Evolutionary conservation across 2,329 filamentous ascomycete genomes (phyloP).

Genomic region (Xylariaceae sp.): DNA sequence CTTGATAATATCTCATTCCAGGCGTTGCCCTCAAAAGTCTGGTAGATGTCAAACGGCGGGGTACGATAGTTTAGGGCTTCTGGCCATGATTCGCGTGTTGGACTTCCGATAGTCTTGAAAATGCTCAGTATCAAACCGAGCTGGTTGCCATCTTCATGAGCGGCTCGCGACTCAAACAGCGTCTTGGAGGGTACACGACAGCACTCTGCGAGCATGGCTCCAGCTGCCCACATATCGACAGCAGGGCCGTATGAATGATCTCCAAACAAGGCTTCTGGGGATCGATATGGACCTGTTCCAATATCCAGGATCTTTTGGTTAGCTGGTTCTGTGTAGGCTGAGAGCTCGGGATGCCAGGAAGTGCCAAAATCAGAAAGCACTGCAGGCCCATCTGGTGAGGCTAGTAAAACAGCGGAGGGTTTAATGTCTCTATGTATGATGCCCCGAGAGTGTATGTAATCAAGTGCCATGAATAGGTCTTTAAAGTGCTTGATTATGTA

Average conservation of each 20-base stretch:
- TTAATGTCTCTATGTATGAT: slow-evolving; percentile 95
- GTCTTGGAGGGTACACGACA: slow-evolving; percentile 51
- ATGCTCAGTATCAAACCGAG: slow-evolving; percentile 87
- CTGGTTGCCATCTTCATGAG: slow-evolving; percentile 80
- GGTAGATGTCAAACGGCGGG: slow-evolving; percentile 89
- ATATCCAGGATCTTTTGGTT: slow-evolving; percentile 82
- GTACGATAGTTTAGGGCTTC: slow-evolving; percentile 64
- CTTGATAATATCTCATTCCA: slow-evolving; percentile 70
- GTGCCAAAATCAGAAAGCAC: slow-evolving; percentile 91
- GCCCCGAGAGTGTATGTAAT: slow-evolving; percentile 64
- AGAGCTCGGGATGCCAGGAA: slow-evolving; percentile 67
- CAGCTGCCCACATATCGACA: slow-evolving; percentile 87
- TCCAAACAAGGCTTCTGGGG: slow-evolving; percentile 88
- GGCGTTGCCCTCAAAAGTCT: slow-evolving; percentile 60
- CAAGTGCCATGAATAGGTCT: slow-evolving; percentile 68
- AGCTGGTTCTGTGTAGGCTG: slow-evolving; percentile 57
- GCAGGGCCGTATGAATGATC: slow-evolving; percentile 65
- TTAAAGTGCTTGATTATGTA: slow-evolving; percentile 47
- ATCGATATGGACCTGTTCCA: slow-evolving; percentile 85
- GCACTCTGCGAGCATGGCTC: slow-evolving; percentile 78
- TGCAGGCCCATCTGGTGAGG: slow-evolving; percentile 63
- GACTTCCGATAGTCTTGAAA: slow-evolving; percentile 87
- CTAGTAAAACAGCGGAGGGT: slow-evolving; percentile 79
- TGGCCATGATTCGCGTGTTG: slow-evolving; percentile 76
- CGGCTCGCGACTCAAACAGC: slow-evolving; percentile 74